Percentiles rank a stretch among this genome's conserved stretches.
Conservation (phyloP, 1,139 yeast species). For the Candida sanyaensis region DNA sequence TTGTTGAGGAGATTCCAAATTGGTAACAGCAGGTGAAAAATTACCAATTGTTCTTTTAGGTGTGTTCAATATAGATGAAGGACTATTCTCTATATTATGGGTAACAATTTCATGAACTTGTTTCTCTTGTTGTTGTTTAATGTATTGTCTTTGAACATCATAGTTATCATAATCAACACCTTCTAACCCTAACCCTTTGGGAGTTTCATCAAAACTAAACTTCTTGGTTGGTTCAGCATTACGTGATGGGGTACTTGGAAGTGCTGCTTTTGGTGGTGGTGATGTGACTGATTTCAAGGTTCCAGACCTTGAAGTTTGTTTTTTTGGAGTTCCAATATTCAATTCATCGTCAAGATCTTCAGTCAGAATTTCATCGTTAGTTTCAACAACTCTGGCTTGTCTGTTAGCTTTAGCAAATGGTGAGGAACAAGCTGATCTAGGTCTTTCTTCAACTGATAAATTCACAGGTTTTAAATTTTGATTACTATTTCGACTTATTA, state of each 20-base stretch:
- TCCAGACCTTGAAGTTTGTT: constrained; percentile 2
- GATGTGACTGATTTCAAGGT: constrained; percentile 19
- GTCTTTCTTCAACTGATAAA: constrained; percentile 18
- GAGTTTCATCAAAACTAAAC: constrained; percentile 16
- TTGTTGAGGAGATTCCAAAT: constrained; percentile 25
- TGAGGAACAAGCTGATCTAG: constrained; percentile 34
- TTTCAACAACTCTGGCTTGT: constrained; percentile 50
- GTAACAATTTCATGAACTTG: background rate
- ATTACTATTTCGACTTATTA: constrained; percentile 6
- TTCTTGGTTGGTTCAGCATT: constrained; percentile 6
- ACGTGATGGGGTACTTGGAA: constrained; percentile 28
- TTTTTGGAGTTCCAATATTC: constrained; percentile 14
- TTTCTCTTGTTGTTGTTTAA: constrained; percentile 9
- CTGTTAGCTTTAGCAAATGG: constrained; percentile 49
- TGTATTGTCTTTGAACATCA: constrained; percentile 6
- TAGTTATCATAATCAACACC: constrained; percentile 30
- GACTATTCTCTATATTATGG: constrained; percentile 1
- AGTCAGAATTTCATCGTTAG: constrained; percentile 29
- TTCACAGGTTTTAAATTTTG: constrained; percentile 6
- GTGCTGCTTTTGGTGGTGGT: constrained; percentile 38
- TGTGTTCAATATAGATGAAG: constrained; percentile 4
- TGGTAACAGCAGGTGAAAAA: constrained; percentile 40
- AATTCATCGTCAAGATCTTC: constrained; percentile 21
- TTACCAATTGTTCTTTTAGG: constrained; percentile 14
- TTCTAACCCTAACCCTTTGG: constrained; percentile 44